Conservation (phyloP, 169 alveolate species). For the Eimeria tenella region DNA sequence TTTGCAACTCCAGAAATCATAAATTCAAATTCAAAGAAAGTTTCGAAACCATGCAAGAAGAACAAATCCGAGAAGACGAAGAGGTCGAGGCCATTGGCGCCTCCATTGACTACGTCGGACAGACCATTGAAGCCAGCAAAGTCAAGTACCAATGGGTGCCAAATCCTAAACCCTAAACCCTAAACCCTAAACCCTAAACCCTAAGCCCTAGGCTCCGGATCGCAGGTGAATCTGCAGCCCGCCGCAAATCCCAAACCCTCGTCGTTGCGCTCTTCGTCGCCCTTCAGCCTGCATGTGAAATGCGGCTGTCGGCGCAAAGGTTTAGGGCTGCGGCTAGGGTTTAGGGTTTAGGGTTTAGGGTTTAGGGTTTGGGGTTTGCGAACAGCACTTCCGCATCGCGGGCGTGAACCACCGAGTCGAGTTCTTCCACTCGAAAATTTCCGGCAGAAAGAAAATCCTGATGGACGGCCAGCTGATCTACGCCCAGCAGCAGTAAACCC, state of each 20-base stretch:
- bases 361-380: conserved; percentile 33
- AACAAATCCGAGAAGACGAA: conserved; percentile 2
- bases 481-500: conserved; percentile 66
- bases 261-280: neutral
- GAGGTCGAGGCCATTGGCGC: conserved; percentile 68
- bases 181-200: neutral
- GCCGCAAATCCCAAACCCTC: neutral
- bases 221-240: neutral
- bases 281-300: neutral
- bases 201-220: too few relatives aligned
- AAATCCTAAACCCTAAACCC: conserved; percentile 43
- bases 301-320: neutral
- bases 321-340: neutral
- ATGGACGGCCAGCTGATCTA: conserved; percentile 44
- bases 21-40: neutral
- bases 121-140: conserved; percentile 41
- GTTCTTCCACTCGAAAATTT: conserved; percentile 46
- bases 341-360: conserved; percentile 63
- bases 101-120: conserved; percentile 18
- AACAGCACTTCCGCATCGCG: conserved; percentile 32
- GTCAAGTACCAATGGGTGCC: conserved; percentile 51
- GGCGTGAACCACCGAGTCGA: conserved; percentile 31
- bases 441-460: conserved; percentile 55
- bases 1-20: neutral
- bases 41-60: neutral